Evolutionary conservation across 805 yeast species (phyloP).

Genomic region (Yamadazyma akitaensis): DNA sequence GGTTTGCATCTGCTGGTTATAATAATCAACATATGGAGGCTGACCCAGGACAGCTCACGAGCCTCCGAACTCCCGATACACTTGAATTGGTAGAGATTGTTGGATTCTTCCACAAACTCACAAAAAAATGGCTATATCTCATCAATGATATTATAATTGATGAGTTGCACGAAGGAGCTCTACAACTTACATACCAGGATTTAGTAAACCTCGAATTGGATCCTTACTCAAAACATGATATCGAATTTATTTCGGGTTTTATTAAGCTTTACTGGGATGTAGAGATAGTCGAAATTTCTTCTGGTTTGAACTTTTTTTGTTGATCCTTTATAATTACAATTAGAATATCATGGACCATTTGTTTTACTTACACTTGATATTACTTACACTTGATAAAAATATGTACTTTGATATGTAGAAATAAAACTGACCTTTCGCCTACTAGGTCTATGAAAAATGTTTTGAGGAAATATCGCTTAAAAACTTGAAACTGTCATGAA

Average conservation of each 20-base stretch:
- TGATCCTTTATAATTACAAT: not conserved
- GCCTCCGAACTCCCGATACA: slow-evolving; percentile 6
- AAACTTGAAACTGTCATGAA: no score
- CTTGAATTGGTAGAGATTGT: slow-evolving; percentile 24
- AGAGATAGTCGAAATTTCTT: slow-evolving; percentile 15
- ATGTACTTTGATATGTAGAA: no score
- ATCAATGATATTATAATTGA: slow-evolving; percentile 35
- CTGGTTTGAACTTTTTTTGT: slow-evolving; percentile 14
- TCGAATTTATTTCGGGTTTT: slow-evolving; percentile 34
- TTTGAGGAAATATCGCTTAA: no score
- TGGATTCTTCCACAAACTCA: slow-evolving; percentile 38
- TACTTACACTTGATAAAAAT: not conserved
- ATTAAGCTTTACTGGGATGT: slow-evolving; percentile 26
- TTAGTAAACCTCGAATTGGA: slow-evolving; percentile 41
- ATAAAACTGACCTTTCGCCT: no score
- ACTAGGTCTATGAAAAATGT: no score
- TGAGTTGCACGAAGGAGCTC: slow-evolving; percentile 14
- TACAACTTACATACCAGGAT: slow-evolving; percentile 41
- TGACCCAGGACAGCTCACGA: slow-evolving; percentile 4
- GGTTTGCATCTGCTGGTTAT: slow-evolving; percentile 90
- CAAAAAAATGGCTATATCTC: slow-evolving; percentile 35
- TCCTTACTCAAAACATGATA: slow-evolving; percentile 38
- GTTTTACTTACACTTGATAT: not conserved
- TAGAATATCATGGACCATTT: not conserved
- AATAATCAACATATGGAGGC: slow-evolving; percentile 15